Base-by-base conservation (phyloP, 331 rosid genomes). In the Pyrus hybrid region DNA sequence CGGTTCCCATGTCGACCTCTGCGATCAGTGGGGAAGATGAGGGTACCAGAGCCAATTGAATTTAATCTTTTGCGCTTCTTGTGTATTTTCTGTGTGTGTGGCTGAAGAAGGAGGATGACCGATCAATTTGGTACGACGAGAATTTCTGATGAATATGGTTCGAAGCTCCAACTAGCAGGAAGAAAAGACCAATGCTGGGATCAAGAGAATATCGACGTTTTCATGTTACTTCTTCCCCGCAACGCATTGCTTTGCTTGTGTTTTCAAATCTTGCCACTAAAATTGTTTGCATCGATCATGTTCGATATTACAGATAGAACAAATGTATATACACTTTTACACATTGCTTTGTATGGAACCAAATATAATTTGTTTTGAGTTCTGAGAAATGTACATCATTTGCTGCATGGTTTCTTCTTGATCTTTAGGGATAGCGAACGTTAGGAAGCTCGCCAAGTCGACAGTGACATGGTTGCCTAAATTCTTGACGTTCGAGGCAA, bases 1-100 rank as follows among this genome's bases (percentile, higher is more conserved):
- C 96, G 56, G 85, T 67, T 53, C 86, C 87, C 97, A 91, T 94
- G 53, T 86, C 89, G 3, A 94, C 92, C 83, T 94, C 97, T 18
- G 96, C 81, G 73, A 88, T 57, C 76, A 89, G 13, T 13, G 89
- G 94, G 1, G 83, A 51, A 62, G 87, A 20, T 1, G 87, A 20
- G 6, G 87, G 78, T 26, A 80, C 82, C 7, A 85, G 81, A 67
- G 93, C 85, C 97, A 91, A 90, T 66, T 4, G 26, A 56, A 56
- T 33, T 23, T 18, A 23, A 13, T 23, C 33, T 63, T 35, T 11
- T 17, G 41, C 45, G 45, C 0, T 37, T 37, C 45, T 37, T 63
- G 21, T 17, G 17, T 68, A 37, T 22, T 13, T 22, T 57, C 8
- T 57, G 29, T 37, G 13, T 13, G 8, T 13, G 18, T 6, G 8